Evolutionary conservation across 352 stramenopile genomes (phyloP), one percentile per base, ranked within the genome.

Genomic region (Phytophthora hybrid): DNA sequence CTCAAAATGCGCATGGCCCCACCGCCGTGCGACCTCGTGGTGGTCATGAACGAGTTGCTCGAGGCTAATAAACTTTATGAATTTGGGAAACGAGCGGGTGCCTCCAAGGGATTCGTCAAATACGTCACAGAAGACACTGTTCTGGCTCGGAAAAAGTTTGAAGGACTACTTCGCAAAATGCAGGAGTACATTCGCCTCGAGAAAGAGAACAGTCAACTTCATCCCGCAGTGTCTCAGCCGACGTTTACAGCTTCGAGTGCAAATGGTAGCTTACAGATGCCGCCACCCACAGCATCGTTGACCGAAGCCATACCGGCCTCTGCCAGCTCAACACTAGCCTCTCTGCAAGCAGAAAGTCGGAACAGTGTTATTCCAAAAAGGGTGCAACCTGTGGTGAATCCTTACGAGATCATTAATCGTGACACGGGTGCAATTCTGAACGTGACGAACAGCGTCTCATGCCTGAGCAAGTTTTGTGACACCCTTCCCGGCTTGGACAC

Each of bases 401-500:
- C 60, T 18, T 90, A 87, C 58, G 83, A 93, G 26, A 69, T 92
- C 8, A 64, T 89, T n/a, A 74, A 93, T 71, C 66, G 75, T 34
- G 87, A 95, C 55, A 94, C 85, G 5, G 83, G 84, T 1, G 88
- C 86, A 0, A 79, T 90, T 26, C 62, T 97, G 29, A 88, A 90
- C 51, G 69, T 91, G 41, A 37, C 59, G 0, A 97, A 93, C 51
- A 93, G 87, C 26, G 81, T 93, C 7, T 60, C 54, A 13, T 85
- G 83, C 55, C 76, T 97, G 23, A 95, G 85, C 66, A 82, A 84
- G 18, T 94, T 97, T 34, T 97, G 88, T 73, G 83, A 95, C 57
- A 93, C 90, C 0, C 72, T 97, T 10, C 90, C 90, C 46, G 88
- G 88, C 0, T 74, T 95, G 32, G 87, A 94, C 55, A 97, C 89